Evolutionary conservation across 2,329 filamentous ascomycete genomes (phyloP), one percentile per base, ranked within the genome.

Genomic region (Endoconidiophora laricicola): DNA sequence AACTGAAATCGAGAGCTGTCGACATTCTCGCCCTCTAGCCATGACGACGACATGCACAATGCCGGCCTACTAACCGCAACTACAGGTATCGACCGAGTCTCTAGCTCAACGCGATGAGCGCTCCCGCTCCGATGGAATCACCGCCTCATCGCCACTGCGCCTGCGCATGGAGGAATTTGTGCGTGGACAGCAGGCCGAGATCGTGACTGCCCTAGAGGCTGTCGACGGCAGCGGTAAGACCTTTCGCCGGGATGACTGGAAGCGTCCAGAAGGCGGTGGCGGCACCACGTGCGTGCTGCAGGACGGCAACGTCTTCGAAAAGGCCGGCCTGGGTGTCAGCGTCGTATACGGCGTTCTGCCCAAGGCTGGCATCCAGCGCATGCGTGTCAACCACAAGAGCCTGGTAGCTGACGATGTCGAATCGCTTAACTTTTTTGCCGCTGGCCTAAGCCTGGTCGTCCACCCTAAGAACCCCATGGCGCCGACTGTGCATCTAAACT

Each of bases 81-180:
- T 33, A 33, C 29, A 33, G 29, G 29, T 12, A 33, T 10, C 29
- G 12, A 3, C 29, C 29, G 29, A 47, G 44, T 37, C 52, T 20
- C 44, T 49, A 33, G 47, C 44, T 58, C 85, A 94, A 61, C 79
- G 85, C 59, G 91, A 96, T 64, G 79, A 77, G 56, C 73, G 86
- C 55, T 57, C 57, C 18, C 74, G 96, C 47, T 81, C 73, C 46
- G 74, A 80, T 50, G 72, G 80, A 59, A 74, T 96, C 46, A 81
- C 73, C 44, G 74, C 80, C 52, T 71, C 79, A 58, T 95, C 90
- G 12, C 88, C 91, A 2, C 96, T 98, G 90, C 87, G 91, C 50
- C 74, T 98, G 52, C 86, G 90, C 55, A 96, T 98, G 91, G 91
- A 98, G 67, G 79, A 85, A 59, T 84, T 96, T 63, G 93, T 96